phyloP scores from a whole-genome alignment of 2,329 filamentous ascomycete species.

The Epichloe typhina region DNA sequence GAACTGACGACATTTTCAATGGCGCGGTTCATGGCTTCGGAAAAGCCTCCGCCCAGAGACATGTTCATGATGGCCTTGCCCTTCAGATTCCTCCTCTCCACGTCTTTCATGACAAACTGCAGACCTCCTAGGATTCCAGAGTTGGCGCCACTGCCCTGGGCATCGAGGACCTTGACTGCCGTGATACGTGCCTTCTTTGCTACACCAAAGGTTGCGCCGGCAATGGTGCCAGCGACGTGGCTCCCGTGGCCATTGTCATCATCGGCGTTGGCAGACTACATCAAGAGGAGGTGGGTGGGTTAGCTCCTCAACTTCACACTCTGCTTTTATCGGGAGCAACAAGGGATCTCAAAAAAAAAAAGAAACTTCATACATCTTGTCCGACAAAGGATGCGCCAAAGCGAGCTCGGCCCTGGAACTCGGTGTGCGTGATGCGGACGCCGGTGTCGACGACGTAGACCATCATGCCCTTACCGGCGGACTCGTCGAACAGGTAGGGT shows the following conservation, averaged over 20 bases:
- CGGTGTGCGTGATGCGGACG: conserved; percentile 39
- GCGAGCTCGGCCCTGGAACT: conserved; percentile 42
- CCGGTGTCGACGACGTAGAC: conserved; percentile 55
- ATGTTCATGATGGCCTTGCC: conserved; percentile 51
- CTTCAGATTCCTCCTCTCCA: conserved; percentile 22
- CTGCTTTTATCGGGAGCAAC: neutral
- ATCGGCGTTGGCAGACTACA: neutral
- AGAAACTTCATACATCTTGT: conserved; percentile 21
- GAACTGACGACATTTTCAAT: conserved; percentile 34
- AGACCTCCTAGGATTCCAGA: conserved; percentile 42
- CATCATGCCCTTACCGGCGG: conserved; percentile 41
- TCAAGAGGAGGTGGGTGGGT: neutral
- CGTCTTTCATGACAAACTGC: conserved; percentile 39
- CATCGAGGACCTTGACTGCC: conserved; percentile 49
- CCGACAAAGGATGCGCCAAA: conserved; percentile 40
- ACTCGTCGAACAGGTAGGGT: conserved; percentile 34
- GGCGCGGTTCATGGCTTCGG: conserved; percentile 40
- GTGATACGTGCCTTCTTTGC: conserved; percentile 42
- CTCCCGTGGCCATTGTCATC: conserved; percentile 51
- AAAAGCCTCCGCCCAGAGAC: conserved; percentile 41
- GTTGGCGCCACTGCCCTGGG: conserved; percentile 22
- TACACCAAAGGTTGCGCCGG: conserved; percentile 46
- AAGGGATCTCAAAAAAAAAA: conserved; percentile 5
- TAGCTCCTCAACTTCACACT: neutral
- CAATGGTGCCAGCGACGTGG: conserved; percentile 51